These are phyloP conservation scores for Paramarasmius palmivorus DNA, from an alignment of 1,284 basidiomycete genomes.

Conservation along the genomic window DNA sequence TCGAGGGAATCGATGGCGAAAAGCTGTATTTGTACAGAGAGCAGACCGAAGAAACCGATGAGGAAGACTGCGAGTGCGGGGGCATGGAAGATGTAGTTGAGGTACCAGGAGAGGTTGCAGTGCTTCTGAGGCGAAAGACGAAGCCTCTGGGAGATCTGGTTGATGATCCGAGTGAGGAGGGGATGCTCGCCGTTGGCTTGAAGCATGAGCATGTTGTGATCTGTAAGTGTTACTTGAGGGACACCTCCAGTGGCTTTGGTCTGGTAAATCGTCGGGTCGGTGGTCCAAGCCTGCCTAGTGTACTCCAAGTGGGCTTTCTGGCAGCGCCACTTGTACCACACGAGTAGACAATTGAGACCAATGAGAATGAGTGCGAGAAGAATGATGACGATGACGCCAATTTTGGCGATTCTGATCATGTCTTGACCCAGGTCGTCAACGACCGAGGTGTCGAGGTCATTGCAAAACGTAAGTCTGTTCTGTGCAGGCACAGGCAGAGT, in stretches of 20 bases:
- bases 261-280: conserved; percentile 61
- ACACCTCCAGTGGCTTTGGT: conserved; percentile 32
- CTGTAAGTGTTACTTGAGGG: conserved; percentile 60
- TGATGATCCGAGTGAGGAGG: conserved; percentile 64
- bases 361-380: conserved; percentile 63
- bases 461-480: conserved; percentile 69
- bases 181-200: conserved; percentile 69
- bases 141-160: conserved; percentile 49
- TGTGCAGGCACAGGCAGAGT: conserved; percentile 73
- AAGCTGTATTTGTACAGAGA: conserved; percentile 87
- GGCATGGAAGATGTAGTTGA: conserved; percentile 88
- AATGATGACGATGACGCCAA: conserved; percentile 73
- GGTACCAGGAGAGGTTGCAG: conserved; percentile 75
- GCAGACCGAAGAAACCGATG: conserved; percentile 87
- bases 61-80: conserved; percentile 88
- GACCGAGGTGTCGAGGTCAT: conserved; percentile 75
- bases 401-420: conserved; percentile 74
- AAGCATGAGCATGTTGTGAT: conserved; percentile 78
- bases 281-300: conserved; percentile 73
- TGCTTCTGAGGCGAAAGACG: conserved; percentile 61
- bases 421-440: conserved; percentile 82
- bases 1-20: conserved; percentile 73
- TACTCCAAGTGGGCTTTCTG: conserved; percentile 63
- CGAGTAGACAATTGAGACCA: conserved; percentile 63
- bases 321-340: conserved; percentile 81